Evolutionary conservation across 495 filamentous ascomycete species (phyloP), one percentile per base, ranked within the genome.

Genomic region (Penicillium canariense): DNA sequence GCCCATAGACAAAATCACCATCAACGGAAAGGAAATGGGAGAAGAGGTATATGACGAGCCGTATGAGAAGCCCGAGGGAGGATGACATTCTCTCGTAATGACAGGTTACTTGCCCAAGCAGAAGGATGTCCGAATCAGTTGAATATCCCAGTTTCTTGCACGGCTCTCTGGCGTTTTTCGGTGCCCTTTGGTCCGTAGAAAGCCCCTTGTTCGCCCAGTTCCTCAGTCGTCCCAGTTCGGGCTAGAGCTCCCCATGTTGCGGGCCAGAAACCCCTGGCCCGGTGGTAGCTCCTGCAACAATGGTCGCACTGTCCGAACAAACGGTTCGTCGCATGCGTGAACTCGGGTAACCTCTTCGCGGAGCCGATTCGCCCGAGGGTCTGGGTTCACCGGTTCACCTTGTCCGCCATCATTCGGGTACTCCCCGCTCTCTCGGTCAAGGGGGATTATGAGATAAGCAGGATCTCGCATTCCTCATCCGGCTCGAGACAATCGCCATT

Each of bases 1-100:
- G 49, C 65, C 67, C 10, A 70, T 70, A 53, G 32, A 64, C n/a
- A 61, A 62, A 27, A 22, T 71, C 48, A 58, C n/a, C 11, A 60
- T 67, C 27, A 49, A 58, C 1, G 68, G 62, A n/a, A 63, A 49
- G 48, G 56, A 59, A 1, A 14, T 70, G 46, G 59, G 51, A 0
- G 54, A 55, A 22, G 68, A 71, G 38, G 58, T 69, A 28, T 71
- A 71, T 43, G 59, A 65, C 54, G 59, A 63, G 17, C 45, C 42
- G 8, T 69, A 59, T 52, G 58, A 64, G 6, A 44, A 54, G 17
- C 5, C 40, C 8, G 38, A 48, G 5, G 25, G 39, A 5, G 22
- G 35, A 30, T 35, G 40, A 48, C n/a, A n/a, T n/a, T n/a, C n/a
- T n/a, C n/a, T n/a, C n/a, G n/a, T n/a, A n/a, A n/a, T n/a, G n/a